A percentile compares a stretch with the other conserved stretches of the same genome.
phyloP scores from a whole-genome alignment of 495 filamentous ascomycete genomes.

The Sporormia fimetaria region DNA sequence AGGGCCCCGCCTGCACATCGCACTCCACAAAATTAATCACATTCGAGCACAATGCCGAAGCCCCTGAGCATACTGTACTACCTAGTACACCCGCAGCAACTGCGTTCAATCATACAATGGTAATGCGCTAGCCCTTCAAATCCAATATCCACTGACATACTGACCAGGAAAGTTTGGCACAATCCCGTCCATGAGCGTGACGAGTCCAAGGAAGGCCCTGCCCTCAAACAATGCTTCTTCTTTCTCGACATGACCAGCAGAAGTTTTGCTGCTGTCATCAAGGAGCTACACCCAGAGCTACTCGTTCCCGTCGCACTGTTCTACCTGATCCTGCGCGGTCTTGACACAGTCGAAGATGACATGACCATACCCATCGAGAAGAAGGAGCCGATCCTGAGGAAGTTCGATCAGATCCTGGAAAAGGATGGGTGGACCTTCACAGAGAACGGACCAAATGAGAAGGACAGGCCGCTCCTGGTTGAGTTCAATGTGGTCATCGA shows the following conservation, averaged over 20 bases:
- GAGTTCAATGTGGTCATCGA: slow-evolving; percentile 77
- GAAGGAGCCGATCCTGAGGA: slow-evolving; percentile 78
- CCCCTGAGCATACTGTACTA: slow-evolving; percentile 58
- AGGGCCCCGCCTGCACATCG: neutral
- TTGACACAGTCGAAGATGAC: slow-evolving; percentile 97
- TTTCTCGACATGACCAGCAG: slow-evolving; percentile 82
- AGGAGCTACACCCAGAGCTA: slow-evolving; percentile 88
- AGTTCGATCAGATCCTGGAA: slow-evolving; percentile 66
- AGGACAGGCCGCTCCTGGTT: slow-evolving; percentile 83
- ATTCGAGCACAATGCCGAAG: slow-evolving; percentile 45
- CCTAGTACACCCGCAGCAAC: slow-evolving; percentile 60
- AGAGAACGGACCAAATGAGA: slow-evolving; percentile 81
- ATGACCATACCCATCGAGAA: slow-evolving; percentile 72
- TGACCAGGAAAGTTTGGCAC: slow-evolving; percentile 88
- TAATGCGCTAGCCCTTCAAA: slow-evolving; percentile 29
- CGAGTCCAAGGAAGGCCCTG: slow-evolving; percentile 56
- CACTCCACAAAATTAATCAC: neutral
- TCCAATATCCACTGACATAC: neutral
- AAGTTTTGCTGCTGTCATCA: slow-evolving; percentile 86
- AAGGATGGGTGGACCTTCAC: slow-evolving; percentile 82
- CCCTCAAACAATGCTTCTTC: slow-evolving; percentile 69
- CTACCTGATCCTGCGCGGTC: slow-evolving; percentile 78
- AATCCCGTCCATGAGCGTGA: slow-evolving; percentile 81
- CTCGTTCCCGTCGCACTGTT: slow-evolving; percentile 85
- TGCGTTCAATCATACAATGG: slow-evolving; percentile 90